phyloP scores from a whole-genome alignment of 139 green algal genomes.

The Chlorella sp. region DNA sequence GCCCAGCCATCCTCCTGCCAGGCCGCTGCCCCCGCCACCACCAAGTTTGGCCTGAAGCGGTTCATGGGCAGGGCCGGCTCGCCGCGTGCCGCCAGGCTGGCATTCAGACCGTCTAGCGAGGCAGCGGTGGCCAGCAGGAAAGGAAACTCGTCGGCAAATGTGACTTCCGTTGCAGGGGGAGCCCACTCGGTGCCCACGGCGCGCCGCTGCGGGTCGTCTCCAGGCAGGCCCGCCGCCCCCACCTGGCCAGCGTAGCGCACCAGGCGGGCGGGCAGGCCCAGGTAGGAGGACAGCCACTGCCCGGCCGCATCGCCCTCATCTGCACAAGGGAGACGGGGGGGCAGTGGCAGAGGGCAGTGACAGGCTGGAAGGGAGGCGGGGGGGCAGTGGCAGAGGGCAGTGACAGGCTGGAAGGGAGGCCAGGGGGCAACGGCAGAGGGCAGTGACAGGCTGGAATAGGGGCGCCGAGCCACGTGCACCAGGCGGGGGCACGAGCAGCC shows the following conservation, averaged over 20 bases:
- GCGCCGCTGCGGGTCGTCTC: conserved; percentile 21
- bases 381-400: too few species aligned
- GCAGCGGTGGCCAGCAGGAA: conserved; percentile 64
- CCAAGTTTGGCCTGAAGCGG: conserved; percentile 82
- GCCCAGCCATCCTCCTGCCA: conserved; percentile 76
- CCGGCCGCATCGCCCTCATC: conserved; percentile 53
- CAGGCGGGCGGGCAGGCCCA: conserved; percentile 65
- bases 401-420: too few species aligned
- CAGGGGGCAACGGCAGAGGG: too few species aligned
- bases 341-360: background rate
- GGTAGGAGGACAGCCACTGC: conserved; percentile 71
- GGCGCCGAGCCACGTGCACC: too few species aligned
- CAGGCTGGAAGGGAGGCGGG: background rate
- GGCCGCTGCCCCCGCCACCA: conserved; percentile 50
- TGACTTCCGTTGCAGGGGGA: background rate
- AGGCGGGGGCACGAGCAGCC: too few species aligned
- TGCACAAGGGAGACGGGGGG: background rate
- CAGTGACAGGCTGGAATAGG: too few species aligned
- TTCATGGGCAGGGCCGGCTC: conserved; percentile 65
- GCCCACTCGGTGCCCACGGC: conserved; percentile 54
- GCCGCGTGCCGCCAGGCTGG: conserved; percentile 31
- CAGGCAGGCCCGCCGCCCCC: background rate
- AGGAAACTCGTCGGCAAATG: conserved; percentile 76
- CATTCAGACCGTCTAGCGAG: conserved; percentile 67
- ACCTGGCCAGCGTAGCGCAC: conserved; percentile 56